Evolutionary conservation across 306 rosid genomes (phyloP).

Genomic region (Cercis canadensis): DNA sequence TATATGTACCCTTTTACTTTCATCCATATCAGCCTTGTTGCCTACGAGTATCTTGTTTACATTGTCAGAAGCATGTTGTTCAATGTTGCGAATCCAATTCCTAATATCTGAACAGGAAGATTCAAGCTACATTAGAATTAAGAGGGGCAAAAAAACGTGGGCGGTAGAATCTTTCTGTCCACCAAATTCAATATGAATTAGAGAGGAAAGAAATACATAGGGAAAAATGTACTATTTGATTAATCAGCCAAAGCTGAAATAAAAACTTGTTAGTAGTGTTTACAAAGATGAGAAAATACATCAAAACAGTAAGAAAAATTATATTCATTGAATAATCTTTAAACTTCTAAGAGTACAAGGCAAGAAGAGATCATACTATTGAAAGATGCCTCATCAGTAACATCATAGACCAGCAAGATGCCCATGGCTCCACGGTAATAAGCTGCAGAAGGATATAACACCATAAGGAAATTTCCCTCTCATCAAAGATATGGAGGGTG

Average conservation of each 20-base stretch:
- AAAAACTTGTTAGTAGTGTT: neutral
- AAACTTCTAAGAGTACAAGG: slow-evolving; percentile 40
- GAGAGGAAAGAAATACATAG: neutral
- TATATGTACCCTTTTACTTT: slow-evolving; percentile 73
- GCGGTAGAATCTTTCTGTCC: neutral
- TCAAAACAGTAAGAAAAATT: slow-evolving; percentile 19
- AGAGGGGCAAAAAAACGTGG: slow-evolving; percentile 19
- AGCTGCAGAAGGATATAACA: slow-evolving; percentile 60
- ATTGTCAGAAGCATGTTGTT: slow-evolving; percentile 84
- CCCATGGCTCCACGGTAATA: slow-evolving; percentile 95
- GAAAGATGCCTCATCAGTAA: slow-evolving; percentile 85
- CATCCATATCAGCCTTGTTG: slow-evolving; percentile 93
- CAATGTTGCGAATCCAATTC: slow-evolving; percentile 91
- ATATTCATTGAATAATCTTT: slow-evolving; percentile 11
- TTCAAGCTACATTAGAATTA: slow-evolving; percentile 21
- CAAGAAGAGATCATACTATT: slow-evolving; percentile 58
- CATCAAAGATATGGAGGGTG: slow-evolving; percentile 22
- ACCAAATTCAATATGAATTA: neutral
- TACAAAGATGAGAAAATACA: slow-evolving; percentile 8
- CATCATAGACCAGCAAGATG: slow-evolving; percentile 84
- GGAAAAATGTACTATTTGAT: slow-evolving; percentile 25
- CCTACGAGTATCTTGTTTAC: slow-evolving; percentile 84
- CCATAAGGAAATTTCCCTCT: slow-evolving; percentile 21
- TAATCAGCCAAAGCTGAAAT: slow-evolving; percentile 15
- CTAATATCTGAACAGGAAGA: slow-evolving; percentile 64